phyloP scores from a whole-genome alignment of 2,329 filamentous ascomycete species.

The Calonectria ilicicola region DNA sequence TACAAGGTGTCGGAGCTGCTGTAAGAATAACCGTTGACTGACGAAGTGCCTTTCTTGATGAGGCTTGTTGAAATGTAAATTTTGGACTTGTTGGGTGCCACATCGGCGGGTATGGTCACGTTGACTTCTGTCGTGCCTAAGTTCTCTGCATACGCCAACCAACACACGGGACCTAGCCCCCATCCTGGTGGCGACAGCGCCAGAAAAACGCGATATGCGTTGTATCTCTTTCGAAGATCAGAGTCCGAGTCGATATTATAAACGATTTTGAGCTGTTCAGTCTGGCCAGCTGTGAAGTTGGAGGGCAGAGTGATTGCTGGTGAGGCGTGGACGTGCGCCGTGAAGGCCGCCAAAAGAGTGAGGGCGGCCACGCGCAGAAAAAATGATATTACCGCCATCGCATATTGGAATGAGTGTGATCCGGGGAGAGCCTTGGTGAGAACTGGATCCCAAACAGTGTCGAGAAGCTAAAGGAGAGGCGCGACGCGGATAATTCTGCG shows the following conservation, averaged over 20 bases:
- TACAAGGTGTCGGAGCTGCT: conserved; percentile 23
- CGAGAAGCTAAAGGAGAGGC: neutral
- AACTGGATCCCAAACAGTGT: neutral
- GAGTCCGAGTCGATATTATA: conserved; percentile 25
- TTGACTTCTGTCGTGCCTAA: conserved; percentile 35
- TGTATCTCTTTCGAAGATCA: conserved; percentile 24
- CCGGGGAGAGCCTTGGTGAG: neutral
- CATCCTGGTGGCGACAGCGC: conserved; percentile 36
- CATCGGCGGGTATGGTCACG: conserved; percentile 39
- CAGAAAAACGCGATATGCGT: conserved; percentile 39
- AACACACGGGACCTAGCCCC: conserved; percentile 35
- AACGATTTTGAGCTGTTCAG: conserved; percentile 27
- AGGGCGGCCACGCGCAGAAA: conserved; percentile 25
- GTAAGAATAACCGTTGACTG: conserved; percentile 35
- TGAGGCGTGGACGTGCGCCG: conserved; percentile 11
- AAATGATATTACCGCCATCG: conserved; percentile 28
- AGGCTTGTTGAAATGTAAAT: conserved; percentile 31
- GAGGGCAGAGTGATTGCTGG: conserved; percentile 32
- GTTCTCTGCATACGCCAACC: conserved; percentile 29
- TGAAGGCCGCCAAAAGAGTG: conserved; percentile 28
- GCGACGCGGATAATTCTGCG: neutral
- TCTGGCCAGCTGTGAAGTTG: conserved; percentile 35
- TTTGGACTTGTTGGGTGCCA: conserved; percentile 31
- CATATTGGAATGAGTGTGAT: conserved; percentile 6
- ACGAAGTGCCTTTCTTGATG: conserved; percentile 21